Percentiles rank a stretch among this genome's conserved stretches.
phyloP scores from a whole-genome alignment of 2,329 filamentous ascomycete species.

The Arthrobotrys sphaeroides region DNA sequence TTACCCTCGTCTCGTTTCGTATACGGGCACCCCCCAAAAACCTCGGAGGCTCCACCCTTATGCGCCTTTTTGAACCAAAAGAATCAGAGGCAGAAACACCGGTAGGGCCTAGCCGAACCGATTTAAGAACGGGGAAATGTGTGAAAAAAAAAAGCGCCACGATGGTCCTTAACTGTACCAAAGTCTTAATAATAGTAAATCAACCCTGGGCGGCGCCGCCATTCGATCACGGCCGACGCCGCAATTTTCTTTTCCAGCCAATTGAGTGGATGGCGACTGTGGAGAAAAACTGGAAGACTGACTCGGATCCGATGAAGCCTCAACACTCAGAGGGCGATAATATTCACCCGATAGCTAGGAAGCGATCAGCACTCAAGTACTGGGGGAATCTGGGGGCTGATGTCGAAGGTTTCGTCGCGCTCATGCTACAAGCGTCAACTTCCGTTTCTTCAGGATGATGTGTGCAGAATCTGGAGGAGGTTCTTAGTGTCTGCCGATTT shows the following conservation, averaged over 20 bases:
- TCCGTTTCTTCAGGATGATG: slow-evolving; percentile 39
- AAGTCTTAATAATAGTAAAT: slow-evolving; percentile 39
- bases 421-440: slow-evolving; percentile 42
- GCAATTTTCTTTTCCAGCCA: slow-evolving; percentile 33
- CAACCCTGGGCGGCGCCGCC: slow-evolving; percentile 31
- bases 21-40: slow-evolving; percentile 43
- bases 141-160: slow-evolving; percentile 51
- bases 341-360: slow-evolving; percentile 38
- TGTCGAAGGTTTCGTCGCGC: slow-evolving; percentile 37
- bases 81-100: slow-evolving; percentile 43
- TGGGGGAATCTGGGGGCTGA: slow-evolving; percentile 33
- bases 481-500: slow-evolving; percentile 44
- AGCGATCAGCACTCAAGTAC: slow-evolving; percentile 43
- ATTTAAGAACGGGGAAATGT: slow-evolving; percentile 46
- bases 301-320: slow-evolving; percentile 35
- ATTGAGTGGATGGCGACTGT: slow-evolving; percentile 27
- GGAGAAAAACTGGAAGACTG: slow-evolving; percentile 17
- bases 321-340: slow-evolving; percentile 43
- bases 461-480: slow-evolving; percentile 37
- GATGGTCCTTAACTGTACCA: slow-evolving; percentile 28
- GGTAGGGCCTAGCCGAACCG: slow-evolving; percentile 52
- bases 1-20: slow-evolving; percentile 43
- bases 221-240: slow-evolving; percentile 40
- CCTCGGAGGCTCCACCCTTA: slow-evolving; percentile 53
- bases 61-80: slow-evolving; percentile 49